Conservation (phyloP, 768 basidiomycete species). For the Glaciozyma antarctica region DNA sequence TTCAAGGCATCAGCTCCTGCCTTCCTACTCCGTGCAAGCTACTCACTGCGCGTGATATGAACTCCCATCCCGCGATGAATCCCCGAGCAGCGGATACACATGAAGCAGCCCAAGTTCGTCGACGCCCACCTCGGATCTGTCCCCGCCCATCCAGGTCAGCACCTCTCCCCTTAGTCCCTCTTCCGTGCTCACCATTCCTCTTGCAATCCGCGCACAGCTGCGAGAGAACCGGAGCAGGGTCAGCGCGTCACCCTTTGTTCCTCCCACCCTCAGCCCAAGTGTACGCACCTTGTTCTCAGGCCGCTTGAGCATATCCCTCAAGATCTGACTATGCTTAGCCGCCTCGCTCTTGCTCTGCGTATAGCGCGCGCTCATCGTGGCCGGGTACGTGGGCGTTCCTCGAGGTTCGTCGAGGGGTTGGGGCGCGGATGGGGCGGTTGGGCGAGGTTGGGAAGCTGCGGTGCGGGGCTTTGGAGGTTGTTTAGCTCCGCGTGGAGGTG, state of each 20-base stretch:
- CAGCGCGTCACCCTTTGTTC: no score
- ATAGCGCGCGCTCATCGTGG: slow-evolving; percentile 12
- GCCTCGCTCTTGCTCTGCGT: slow-evolving; percentile 16
- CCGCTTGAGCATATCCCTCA: slow-evolving; percentile 76
- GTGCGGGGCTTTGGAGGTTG: no score
- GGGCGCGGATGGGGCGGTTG: no score
- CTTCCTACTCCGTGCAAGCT: slow-evolving; percentile 40
- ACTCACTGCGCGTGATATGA: slow-evolving; percentile 68
- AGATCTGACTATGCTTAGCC: slow-evolving; percentile 42
- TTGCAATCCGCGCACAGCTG: slow-evolving; percentile 81
- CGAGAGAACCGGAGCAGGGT: no score
- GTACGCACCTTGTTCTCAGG: slow-evolving; percentile 72
- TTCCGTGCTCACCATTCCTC: slow-evolving; percentile 62
- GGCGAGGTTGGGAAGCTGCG: no score
- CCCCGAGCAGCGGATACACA: slow-evolving; percentile 95
- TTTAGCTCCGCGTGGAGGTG: no score
- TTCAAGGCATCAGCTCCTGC: slow-evolving; percentile 29
- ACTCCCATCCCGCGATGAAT: slow-evolving; percentile 97
- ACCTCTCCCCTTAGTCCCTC: neutral
- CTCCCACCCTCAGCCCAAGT: no score
- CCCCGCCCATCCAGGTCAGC: neutral
- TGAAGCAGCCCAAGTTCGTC: slow-evolving; percentile 92
- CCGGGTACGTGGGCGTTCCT: no score
- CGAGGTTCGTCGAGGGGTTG: no score
- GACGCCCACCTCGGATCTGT: slow-evolving; percentile 95